A percentile compares a stretch with the other conserved stretches of the same genome.
These are phyloP conservation scores for Akanthomyces dipterigenus DNA, from an alignment of 2,329 filamentous ascomycete genomes.

Conservation along the genomic window DNA sequence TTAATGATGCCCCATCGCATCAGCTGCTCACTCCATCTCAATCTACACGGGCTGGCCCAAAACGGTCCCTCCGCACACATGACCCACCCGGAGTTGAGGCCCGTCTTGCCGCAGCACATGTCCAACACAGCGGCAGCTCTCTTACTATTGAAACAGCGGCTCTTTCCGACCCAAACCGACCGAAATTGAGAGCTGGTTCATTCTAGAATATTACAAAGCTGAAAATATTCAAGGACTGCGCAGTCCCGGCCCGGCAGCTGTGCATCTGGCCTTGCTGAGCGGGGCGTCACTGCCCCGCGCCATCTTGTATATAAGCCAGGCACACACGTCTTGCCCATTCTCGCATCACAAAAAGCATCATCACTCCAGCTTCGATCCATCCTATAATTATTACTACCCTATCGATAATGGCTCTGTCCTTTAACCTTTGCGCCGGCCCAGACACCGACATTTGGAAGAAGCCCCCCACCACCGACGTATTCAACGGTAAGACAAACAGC, in stretches of 20 bases:
- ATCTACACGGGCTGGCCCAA: background rate
- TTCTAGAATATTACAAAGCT: background rate
- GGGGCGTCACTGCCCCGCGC: slow-evolving; percentile 2
- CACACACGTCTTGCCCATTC: background rate
- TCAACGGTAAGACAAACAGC: slow-evolving; percentile 56
- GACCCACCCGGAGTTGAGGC: slow-evolving; percentile 2
- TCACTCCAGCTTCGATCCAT: background rate
- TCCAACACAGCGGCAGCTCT: background rate
- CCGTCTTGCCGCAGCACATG: background rate
- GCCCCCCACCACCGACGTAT: slow-evolving; percentile 56
- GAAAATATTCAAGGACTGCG: background rate
- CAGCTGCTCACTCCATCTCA: background rate
- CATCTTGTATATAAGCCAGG: slow-evolving; percentile 5
- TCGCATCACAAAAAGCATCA: background rate
- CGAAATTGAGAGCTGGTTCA: background rate
- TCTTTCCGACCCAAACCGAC: background rate
- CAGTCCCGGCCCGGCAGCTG: background rate
- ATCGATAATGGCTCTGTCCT: slow-evolving; percentile 18
- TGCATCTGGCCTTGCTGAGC: background rate
- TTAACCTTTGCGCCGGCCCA: slow-evolving; percentile 49
- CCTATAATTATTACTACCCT: background rate
- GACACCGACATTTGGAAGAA: slow-evolving; percentile 75
- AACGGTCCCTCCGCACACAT: background rate
- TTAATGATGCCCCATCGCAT: background rate
- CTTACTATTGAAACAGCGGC: background rate